Conservation (phyloP, 805 yeast species). For the Candida germanica region DNA sequence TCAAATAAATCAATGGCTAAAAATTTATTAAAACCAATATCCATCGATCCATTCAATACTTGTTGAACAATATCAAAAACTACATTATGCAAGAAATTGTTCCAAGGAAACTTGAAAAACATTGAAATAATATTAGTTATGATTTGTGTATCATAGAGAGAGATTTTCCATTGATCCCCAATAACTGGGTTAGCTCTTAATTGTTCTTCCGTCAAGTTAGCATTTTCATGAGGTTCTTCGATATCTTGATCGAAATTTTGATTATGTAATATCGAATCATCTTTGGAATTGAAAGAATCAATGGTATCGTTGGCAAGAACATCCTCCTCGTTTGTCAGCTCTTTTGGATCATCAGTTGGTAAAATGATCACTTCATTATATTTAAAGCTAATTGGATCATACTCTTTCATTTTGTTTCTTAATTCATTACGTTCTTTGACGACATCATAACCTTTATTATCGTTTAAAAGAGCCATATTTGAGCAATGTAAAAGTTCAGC, state of each 20-base stretch:
- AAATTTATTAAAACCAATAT: constrained; percentile 46
- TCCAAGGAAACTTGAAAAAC: constrained; percentile 48
- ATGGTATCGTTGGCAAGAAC: constrained; percentile 25
- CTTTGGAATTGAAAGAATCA: constrained; percentile 27
- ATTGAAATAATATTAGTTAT: constrained; percentile 39
- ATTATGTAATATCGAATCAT: constrained; percentile 22
- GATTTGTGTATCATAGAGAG: constrained; percentile 42
- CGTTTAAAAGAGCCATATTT: constrained; percentile 45
- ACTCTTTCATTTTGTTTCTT: constrained; percentile 37
- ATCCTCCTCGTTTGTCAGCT: constrained; percentile 5
- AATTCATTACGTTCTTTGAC: constrained; percentile 38
- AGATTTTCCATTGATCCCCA: constrained; percentile 42
- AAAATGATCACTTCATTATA: constrained; percentile 42
- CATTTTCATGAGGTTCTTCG: constrained; percentile 43
- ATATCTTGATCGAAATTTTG: constrained; percentile 27
- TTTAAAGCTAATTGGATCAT: constrained; percentile 44
- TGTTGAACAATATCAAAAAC: constrained; percentile 48
- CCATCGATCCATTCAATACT: constrained; percentile 47
- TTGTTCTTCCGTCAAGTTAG: constrained; percentile 42
- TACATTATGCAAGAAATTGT: constrained; percentile 45
- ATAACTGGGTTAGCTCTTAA: constrained; percentile 41
- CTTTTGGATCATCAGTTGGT: constrained; percentile 17
- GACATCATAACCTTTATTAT: constrained; percentile 41
- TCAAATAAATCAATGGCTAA: constrained; percentile 59
- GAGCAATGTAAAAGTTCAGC: constrained; percentile 48